Base-by-base conservation (phyloP, 108 stramenopile species). In the Aurantiochytrium sp. region DNA sequence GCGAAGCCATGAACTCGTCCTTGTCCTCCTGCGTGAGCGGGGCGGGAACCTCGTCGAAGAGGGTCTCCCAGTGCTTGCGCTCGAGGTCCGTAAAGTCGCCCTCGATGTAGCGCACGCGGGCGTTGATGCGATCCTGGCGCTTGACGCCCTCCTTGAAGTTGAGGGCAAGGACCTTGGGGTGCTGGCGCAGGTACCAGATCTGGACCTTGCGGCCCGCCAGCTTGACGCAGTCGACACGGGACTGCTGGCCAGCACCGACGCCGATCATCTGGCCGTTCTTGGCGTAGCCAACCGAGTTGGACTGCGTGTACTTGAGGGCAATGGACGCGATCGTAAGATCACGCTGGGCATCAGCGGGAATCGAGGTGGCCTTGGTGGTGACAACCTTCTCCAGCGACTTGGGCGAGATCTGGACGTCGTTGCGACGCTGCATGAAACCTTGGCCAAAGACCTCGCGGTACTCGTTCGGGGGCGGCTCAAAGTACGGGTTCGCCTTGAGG, bases 201-300 rank as follows among this genome's bases (percentile, higher is more conserved):
- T 89, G 72, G 43, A 98, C 98, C 95, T 99, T 99, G 51, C 98
- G 95, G 0, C 96, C 99, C 19, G 99, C 99, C 45, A 99, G 94
- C 91, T 99, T 99, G 87, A 99, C 98, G 90, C 99, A 99, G 91
- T 99, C 99, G 4, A 99, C 99, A 58, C 99, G 96, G 89, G 95
- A 96, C 94, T 99, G 99, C 92, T 99, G 99, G 25, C 99, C 99
- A 44, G 99, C 99, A 44, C 99, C 99, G n/a, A 99, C 97, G 29
- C 99, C 99, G 28, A 99, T 96, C 98, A 99, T 98, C 97, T 98
- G 98, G 49, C 99, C 99, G 88, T 96, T 94, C 91, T 95, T 96
- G 90, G 97, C 97, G 90, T 97, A 99, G 5, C 97, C 98, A 6
- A 99, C 98, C 5, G 95, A 95, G 92, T 99, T 99, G 89, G 91